A percentile compares a stretch with the other conserved stretches of the same genome.
These are phyloP conservation scores for Fusarium pseudocircinatum DNA, from an alignment of 2,329 filamentous ascomycete genomes.

Conservation along the genomic window DNA sequence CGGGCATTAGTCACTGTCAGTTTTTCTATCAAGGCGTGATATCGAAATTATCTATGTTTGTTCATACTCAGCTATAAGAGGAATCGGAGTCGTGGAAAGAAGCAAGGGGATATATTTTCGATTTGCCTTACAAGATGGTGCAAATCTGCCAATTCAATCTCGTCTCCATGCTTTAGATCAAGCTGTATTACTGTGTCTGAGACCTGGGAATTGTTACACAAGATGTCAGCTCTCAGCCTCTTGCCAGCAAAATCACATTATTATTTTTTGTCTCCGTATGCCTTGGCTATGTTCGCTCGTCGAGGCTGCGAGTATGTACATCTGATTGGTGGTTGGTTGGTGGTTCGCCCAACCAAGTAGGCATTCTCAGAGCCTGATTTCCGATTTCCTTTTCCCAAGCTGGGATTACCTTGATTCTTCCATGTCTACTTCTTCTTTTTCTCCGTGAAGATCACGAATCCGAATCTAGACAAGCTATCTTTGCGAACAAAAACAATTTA, in stretches of 20 bases:
- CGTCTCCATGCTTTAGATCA: not conserved
- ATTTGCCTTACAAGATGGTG: too few species aligned
- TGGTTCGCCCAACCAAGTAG: not conserved
- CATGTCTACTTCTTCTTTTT: not conserved
- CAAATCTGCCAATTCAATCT: not conserved
- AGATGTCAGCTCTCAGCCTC: not conserved
- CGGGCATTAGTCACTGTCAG: not conserved
- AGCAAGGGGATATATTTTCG: not conserved
- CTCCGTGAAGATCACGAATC: not conserved
- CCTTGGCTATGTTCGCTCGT: not conserved
- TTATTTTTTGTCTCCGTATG: not conserved
- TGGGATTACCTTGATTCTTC: not conserved
- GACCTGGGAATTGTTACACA: not conserved
- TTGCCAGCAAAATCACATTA: not conserved
- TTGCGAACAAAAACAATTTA: not conserved
- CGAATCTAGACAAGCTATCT: too few species aligned
- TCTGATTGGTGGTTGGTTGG: slow-evolving; percentile 6
- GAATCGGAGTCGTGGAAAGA: not conserved
- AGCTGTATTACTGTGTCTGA: not conserved
- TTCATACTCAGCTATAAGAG: not conserved
- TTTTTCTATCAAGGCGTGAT: not conserved
- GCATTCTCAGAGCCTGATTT: slow-evolving; percentile 1
- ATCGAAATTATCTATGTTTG: not conserved
- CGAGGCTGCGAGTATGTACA: not conserved
- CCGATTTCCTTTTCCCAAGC: not conserved